Conservation (phyloP, 208 protist species). For the Acanthamoeba culbertsoni region DNA sequence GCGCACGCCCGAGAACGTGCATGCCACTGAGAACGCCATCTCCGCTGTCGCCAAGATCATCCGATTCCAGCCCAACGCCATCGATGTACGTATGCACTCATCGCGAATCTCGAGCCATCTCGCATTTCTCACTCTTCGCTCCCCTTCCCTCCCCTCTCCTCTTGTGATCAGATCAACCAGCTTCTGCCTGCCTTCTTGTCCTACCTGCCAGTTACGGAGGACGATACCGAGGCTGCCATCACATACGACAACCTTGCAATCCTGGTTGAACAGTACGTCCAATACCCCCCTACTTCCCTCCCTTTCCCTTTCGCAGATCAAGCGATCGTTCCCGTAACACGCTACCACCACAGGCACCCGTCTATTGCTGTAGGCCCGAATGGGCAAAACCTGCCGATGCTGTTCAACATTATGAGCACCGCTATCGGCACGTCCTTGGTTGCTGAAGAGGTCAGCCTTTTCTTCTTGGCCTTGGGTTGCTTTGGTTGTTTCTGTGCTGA, state of each 20-base stretch:
- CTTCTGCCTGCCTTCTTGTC: conserved; percentile 16
- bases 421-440: neutral
- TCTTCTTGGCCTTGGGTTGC: neutral
- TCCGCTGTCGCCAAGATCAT: conserved; percentile 75
- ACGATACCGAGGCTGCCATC: neutral
- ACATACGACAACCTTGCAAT: conserved; percentile 24
- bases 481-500: neutral
- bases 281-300: neutral
- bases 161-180: neutral
- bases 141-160: neutral
- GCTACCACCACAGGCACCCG: neutral
- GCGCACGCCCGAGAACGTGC: conserved; percentile 21
- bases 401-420: neutral
- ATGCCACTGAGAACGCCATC: conserved; percentile 77
- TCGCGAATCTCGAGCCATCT: neutral
- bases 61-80: neutral
- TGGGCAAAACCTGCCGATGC: neutral
- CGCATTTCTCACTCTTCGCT: neutral
- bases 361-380: neutral
- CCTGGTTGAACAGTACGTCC: conserved; percentile 33
- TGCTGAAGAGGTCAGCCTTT: neutral
- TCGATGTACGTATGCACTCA: neutral
- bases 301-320: neutral
- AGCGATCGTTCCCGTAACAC: too few relatives aligned
- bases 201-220: conserved; percentile 50